phyloP scores from a whole-genome alignment of 2,329 filamentous ascomycete species.

The Metarhizium robertsii region DNA sequence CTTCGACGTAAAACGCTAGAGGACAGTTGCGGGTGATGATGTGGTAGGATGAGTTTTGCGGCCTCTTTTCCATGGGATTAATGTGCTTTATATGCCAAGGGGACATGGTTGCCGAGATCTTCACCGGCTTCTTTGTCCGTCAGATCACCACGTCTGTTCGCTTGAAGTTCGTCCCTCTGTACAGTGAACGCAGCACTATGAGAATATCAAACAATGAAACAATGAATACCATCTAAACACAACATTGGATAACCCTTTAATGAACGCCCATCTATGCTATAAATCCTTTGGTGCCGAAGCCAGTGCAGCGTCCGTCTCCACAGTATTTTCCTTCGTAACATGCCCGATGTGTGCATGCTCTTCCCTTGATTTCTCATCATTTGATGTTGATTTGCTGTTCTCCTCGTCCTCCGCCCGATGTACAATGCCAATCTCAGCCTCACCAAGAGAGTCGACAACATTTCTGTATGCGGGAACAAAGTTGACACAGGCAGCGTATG shows the following conservation, averaged over 20 bases:
- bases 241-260: neutral
- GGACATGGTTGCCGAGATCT: no score
- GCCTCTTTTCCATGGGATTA: no score
- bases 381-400: neutral
- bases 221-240: neutral
- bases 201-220: neutral
- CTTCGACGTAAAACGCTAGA: no score
- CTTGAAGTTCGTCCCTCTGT: no score
- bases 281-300: neutral
- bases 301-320: neutral
- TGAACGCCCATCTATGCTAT: neutral
- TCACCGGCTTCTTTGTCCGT: no score
- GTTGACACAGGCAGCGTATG: conserved; percentile 54
- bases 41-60: no score
- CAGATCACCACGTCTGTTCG: no score
- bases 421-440: conserved; percentile 30
- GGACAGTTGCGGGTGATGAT: no score
- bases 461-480: conserved; percentile 55
- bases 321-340: neutral
- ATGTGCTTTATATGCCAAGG: no score
- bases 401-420: conserved; percentile 15
- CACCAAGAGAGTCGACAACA: conserved; percentile 49
- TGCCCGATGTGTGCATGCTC: neutral
- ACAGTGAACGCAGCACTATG: no score
- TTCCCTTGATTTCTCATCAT: neutral